phyloP scores from a whole-genome alignment of 2,329 filamentous ascomycete genomes.

The Penicillium sp. region DNA sequence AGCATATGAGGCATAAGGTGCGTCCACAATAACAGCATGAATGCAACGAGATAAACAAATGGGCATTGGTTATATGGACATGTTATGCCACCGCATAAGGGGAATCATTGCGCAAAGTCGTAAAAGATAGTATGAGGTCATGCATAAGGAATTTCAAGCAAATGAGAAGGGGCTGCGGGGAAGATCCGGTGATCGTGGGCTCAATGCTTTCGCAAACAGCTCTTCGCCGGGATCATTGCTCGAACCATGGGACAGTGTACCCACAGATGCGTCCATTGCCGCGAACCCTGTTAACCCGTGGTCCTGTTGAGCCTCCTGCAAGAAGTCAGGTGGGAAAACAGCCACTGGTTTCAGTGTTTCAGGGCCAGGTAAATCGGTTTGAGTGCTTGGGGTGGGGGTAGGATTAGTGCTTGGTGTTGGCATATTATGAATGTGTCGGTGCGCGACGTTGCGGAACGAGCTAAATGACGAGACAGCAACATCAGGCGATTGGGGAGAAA shows the following conservation, averaged over 20 bases:
- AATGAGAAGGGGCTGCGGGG: constrained; percentile 78
- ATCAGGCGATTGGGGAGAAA: constrained; percentile 65
- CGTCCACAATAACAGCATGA: constrained; percentile 3
- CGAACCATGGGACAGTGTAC: constrained; percentile 33
- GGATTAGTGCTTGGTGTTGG: constrained; percentile 25
- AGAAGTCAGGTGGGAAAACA: constrained; percentile 39
- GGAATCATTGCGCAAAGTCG: constrained; percentile 28
- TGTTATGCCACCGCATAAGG: constrained; percentile 20
- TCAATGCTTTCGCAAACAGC: constrained; percentile 83
- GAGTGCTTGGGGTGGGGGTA: constrained; percentile 24
- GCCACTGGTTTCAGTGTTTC: constrained; percentile 35
- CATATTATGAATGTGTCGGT: constrained; percentile 14
- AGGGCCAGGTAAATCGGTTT: constrained; percentile 6
- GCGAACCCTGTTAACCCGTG: constrained; percentile 26
- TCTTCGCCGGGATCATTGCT: constrained; percentile 68
- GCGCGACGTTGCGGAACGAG: constrained; percentile 54
- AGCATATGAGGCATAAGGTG: background rate
- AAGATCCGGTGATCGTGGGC: constrained; percentile 83
- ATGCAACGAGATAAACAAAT: constrained; percentile 1
- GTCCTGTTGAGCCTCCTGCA: constrained; percentile 38
- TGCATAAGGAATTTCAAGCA: constrained; percentile 10
- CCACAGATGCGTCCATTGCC: constrained; percentile 25
- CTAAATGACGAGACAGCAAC: constrained; percentile 65
- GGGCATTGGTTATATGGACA: constrained; percentile 14
- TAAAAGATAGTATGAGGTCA: constrained; percentile 10